Evolutionary conservation across 495 filamentous ascomycete genomes (phyloP).

Genomic region (Physcia stellaris): DNA sequence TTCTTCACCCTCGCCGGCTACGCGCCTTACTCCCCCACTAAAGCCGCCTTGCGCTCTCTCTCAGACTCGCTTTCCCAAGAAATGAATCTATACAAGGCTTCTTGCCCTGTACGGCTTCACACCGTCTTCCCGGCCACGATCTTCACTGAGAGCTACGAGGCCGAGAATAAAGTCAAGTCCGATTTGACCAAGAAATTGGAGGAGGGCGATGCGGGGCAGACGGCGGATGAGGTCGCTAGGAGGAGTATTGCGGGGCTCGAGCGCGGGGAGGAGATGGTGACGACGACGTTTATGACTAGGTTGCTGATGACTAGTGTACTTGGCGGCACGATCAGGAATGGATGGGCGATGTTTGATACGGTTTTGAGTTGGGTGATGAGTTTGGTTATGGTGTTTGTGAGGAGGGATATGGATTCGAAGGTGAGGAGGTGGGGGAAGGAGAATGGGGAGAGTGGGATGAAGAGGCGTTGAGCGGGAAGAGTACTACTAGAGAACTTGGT

Average conservation of each 20-base stretch:
- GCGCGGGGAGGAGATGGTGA: constrained; percentile 63
- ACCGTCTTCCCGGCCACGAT: constrained; percentile 81
- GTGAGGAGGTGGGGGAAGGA: constrained; percentile 15
- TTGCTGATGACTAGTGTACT: constrained; percentile 10
- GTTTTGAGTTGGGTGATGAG: constrained; percentile 13
- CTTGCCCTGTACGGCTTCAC: constrained; percentile 60
- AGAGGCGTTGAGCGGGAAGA: too few species aligned
- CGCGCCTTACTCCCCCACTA: constrained; percentile 68
- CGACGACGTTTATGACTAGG: constrained; percentile 45
- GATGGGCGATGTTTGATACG: constrained; percentile 15
- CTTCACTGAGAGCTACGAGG: constrained; percentile 54
- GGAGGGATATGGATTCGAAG: constrained; percentile 16
- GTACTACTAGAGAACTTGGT: too few species aligned
- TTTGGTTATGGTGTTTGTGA: constrained; percentile 13
- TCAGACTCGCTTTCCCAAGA: constrained; percentile 76
- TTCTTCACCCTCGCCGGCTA: constrained; percentile 77
- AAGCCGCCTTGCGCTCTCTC: constrained; percentile 72
- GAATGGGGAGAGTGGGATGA: not conserved
- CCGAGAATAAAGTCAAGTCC: constrained; percentile 72
- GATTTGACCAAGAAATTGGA: constrained; percentile 70
- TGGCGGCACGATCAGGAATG: constrained; percentile 12
- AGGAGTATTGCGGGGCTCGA: constrained; percentile 60
- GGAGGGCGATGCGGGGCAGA: constrained; percentile 65
- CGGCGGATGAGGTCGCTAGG: constrained; percentile 59
- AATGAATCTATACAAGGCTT: constrained; percentile 71